A percentile compares a stretch with the other conserved stretches of the same genome.
Conservation (phyloP, 805 yeast species). For the Kregervanrija fluxuum region DNA sequence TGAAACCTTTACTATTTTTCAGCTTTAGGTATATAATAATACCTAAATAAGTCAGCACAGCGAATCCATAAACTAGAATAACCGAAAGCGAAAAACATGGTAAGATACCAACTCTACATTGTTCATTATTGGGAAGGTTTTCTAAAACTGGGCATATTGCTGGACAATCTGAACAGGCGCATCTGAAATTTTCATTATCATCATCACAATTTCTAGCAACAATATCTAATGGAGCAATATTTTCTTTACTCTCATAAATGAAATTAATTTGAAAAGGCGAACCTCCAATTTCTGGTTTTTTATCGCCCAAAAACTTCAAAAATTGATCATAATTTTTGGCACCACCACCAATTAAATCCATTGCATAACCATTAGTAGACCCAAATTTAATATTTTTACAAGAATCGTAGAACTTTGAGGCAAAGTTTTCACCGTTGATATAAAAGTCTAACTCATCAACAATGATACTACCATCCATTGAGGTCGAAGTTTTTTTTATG, state of each 20-base stretch:
- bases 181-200: slow-evolving; percentile 45
- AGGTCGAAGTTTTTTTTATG: slow-evolving; percentile 45
- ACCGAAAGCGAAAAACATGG: slow-evolving; percentile 72
- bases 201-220: slow-evolving; percentile 49
- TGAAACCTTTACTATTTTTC: too few relatives aligned
- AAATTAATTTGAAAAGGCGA: slow-evolving; percentile 92
- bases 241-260: slow-evolving; percentile 31
- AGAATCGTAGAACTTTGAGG: slow-evolving; percentile 64
- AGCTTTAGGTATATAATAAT: too few relatives aligned
- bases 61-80: slow-evolving; percentile 38
- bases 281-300: slow-evolving; percentile 89
- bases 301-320: slow-evolving; percentile 86
- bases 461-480: slow-evolving; percentile 44
- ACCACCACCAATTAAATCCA: slow-evolving; percentile 98
- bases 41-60: slow-evolving; percentile 2
- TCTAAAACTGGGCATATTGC: slow-evolving; percentile 68
- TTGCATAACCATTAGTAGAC: slow-evolving; percentile 92
- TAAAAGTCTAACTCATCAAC: slow-evolving; percentile 67
- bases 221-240: slow-evolving; percentile 25
- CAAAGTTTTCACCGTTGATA: slow-evolving; percentile 59
- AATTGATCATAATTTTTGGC: slow-evolving; percentile 68
- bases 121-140: slow-evolving; percentile 29
- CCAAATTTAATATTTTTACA: slow-evolving; percentile 87
- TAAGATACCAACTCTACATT: slow-evolving; percentile 44
- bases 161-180: slow-evolving; percentile 91